Percentiles rank a stretch among this genome's conserved stretches.
Conservation (phyloP, 2,329 filamentous ascomycete genomes). For the Calonectria pseudoreteaudii region DNA sequence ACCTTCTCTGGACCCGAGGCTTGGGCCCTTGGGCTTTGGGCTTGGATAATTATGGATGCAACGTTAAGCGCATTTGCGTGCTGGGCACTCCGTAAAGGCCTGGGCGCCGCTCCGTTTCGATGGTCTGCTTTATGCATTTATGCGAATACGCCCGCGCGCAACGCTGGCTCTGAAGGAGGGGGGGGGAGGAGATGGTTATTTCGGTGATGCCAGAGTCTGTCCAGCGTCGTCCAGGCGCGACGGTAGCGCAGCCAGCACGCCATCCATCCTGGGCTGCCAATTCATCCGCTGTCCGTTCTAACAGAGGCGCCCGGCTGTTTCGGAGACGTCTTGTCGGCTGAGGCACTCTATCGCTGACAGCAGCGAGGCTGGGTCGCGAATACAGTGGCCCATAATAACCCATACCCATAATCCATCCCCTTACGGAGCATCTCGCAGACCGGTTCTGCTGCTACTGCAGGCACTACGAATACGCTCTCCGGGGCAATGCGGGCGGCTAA, state of each 20-base stretch:
- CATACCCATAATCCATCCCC: not conserved
- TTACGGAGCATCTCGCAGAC: slow-evolving; percentile 5
- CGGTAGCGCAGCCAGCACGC: not conserved
- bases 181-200: not conserved
- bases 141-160: slow-evolving; percentile 6
- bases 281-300: slow-evolving; percentile 15
- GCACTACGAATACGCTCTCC: slow-evolving; percentile 3
- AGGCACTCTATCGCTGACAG: slow-evolving; percentile 31
- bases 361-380: not conserved
- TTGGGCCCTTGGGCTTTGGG: slow-evolving; percentile 13
- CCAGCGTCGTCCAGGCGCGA: not conserved
- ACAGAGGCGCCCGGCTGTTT: slow-evolving; percentile 37
- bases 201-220: not conserved
- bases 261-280: not conserved
- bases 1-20: slow-evolving; percentile 1
- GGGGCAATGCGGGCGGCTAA: not conserved
- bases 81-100: slow-evolving; percentile 23
- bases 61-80: slow-evolving; percentile 27
- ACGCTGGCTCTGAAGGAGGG: not conserved
- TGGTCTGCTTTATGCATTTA: slow-evolving; percentile 16
- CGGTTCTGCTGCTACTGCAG: slow-evolving; percentile 5
- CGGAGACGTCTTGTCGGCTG: slow-evolving; percentile 32
- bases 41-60: slow-evolving; percentile 32
- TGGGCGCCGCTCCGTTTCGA: slow-evolving; percentile 25
- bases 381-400: not conserved